Percentiles rank a stretch among this genome's conserved stretches.
Conservation (phyloP, 805 yeast genomes). For the Phaffomyces thermotolerans region DNA sequence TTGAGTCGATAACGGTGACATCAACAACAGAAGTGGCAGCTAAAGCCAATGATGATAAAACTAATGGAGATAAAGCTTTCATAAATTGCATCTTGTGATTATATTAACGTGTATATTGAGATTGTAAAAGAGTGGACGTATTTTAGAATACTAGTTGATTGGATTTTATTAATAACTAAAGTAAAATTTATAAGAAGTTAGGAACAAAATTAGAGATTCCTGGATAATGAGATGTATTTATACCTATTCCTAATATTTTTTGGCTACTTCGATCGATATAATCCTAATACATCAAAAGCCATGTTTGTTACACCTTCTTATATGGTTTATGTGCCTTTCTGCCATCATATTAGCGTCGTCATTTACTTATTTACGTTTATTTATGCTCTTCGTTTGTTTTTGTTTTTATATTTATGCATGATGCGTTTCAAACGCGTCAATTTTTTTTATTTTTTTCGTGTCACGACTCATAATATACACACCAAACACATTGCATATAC, state of each 20-base stretch:
- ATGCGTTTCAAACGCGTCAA: background rate
- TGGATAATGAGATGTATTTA: no score
- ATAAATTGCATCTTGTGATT: constrained; percentile 22
- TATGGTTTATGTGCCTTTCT: no score
- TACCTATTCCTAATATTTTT: no score
- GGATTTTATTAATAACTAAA: background rate
- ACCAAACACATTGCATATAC: no score
- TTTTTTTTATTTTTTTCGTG: background rate
- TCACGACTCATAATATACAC: no score
- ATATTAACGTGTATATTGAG: background rate
- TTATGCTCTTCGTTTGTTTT: background rate
- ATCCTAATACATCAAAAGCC: no score
- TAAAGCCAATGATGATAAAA: constrained; percentile 18
- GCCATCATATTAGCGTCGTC: no score
- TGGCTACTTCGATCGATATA: no score
- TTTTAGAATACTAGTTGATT: background rate
- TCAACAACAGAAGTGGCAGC: constrained; percentile 20
- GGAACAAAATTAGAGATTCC: no score
- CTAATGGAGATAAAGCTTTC: constrained; percentile 16
- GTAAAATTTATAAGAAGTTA: background rate
- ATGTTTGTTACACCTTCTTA: no score
- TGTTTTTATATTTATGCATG: background rate
- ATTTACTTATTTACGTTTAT: background rate
- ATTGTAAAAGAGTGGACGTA: constrained; percentile 17
- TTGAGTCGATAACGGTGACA: constrained; percentile 9